Percentiles rank a stretch among this genome's conserved stretches.
These are phyloP conservation scores for Colletotrichum paranaense DNA, from an alignment of 2,329 filamentous ascomycete species.

Conservation along the genomic window DNA sequence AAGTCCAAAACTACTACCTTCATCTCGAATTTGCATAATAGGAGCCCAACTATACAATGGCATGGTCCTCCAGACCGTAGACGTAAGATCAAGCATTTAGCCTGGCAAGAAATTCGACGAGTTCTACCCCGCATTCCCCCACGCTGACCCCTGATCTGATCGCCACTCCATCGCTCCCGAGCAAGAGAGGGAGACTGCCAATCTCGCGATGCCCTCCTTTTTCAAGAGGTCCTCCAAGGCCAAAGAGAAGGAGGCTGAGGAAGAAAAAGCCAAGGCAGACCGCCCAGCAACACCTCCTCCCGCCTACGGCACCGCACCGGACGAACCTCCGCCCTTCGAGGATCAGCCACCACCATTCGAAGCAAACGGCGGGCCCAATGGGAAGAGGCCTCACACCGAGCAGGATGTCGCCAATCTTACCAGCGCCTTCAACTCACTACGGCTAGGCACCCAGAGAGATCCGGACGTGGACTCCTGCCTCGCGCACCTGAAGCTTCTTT, in stretches of 20 bases:
- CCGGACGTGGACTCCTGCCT: slow-evolving; percentile 70
- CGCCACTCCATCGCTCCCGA: not conserved
- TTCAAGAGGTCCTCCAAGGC: slow-evolving; percentile 28
- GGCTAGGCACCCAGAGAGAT: slow-evolving; percentile 43
- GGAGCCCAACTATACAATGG: not conserved
- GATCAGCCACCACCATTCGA: slow-evolving; percentile 33
- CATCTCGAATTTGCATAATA: not conserved
- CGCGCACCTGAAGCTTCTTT: slow-evolving; percentile 79
- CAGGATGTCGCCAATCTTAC: slow-evolving; percentile 43
- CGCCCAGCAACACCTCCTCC: slow-evolving; percentile 31
- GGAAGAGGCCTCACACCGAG: not conserved
- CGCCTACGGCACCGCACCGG: slow-evolving; percentile 15
- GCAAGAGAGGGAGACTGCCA: too few relatives aligned
- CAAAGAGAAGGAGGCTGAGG: slow-evolving; percentile 32
- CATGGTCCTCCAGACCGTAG: not conserved
- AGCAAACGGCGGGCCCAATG: not conserved
- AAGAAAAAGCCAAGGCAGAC: slow-evolving; percentile 20
- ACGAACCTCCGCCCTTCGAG: slow-evolving; percentile 23
- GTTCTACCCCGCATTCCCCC: not conserved
- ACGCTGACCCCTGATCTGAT: not conserved
- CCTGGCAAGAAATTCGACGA: not conserved
- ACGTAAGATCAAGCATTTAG: not conserved
- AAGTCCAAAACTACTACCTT: not conserved
- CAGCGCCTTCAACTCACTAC: slow-evolving; percentile 51
- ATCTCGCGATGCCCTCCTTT: slow-evolving; percentile 21